These are phyloP conservation scores for Xylaria scruposa DNA, from an alignment of 495 filamentous ascomycete genomes.

Conservation along the genomic window DNA sequence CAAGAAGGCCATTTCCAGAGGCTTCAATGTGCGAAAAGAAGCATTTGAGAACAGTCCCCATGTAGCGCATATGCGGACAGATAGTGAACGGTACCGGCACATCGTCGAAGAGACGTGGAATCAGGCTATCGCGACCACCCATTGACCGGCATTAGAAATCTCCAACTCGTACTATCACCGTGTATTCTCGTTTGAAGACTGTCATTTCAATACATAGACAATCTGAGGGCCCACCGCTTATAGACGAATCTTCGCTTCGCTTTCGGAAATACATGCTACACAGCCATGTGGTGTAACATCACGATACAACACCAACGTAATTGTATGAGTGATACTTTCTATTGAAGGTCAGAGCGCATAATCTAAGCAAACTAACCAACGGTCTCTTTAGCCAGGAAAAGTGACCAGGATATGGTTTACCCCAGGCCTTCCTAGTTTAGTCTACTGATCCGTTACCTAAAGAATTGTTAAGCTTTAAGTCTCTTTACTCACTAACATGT, in stretches of 20 bases:
- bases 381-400: neutral
- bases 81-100: conserved; percentile 51
- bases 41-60: conserved; percentile 47
- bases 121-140: conserved; percentile 6
- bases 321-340: too few relatives aligned
- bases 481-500: neutral
- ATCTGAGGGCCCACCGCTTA: neutral
- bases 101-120: conserved; percentile 48
- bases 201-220: neutral
- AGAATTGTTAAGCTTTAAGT: neutral
- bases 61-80: conserved; percentile 49
- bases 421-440: neutral
- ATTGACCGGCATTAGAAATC: neutral
- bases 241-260: neutral
- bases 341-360: neutral
- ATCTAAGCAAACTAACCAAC: neutral
- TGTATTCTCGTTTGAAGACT: neutral
- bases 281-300: neutral
- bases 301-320: neutral
- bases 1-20: conserved; percentile 38
- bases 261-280: neutral
- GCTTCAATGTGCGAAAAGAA: conserved; percentile 45
- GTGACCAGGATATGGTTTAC: neutral
- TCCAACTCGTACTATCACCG: neutral
- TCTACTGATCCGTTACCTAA: neutral